phyloP scores from a whole-genome alignment of 176 grass and related monocot species.

The Hordeum marinum region DNA sequence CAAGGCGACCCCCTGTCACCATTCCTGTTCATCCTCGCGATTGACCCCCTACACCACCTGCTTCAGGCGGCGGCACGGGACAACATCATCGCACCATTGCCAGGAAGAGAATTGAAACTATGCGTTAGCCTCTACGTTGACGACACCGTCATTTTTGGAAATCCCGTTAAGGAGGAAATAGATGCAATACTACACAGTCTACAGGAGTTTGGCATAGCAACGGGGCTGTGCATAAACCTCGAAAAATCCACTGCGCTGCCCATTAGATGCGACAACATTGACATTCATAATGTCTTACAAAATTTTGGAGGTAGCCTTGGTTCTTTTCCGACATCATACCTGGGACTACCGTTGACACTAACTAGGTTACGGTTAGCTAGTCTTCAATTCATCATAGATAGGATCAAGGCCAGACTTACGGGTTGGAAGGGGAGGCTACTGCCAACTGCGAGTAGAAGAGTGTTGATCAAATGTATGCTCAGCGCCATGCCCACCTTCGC shows the following conservation, averaged over 20 bases:
- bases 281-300: accelerated
- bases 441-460: too few species aligned
- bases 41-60: not conserved
- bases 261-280: not conserved
- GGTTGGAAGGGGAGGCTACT: too few species aligned
- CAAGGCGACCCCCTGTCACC: not conserved
- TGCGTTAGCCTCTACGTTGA: not conserved
- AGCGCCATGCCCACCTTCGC: too few species aligned
- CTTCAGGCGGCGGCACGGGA: too few species aligned
- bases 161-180: not conserved
- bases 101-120: not conserved
- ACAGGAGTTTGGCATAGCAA: not conserved
- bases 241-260: not conserved
- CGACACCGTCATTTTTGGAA: not conserved
- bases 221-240: not conserved
- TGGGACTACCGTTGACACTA: too few species aligned
- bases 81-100: accelerated
- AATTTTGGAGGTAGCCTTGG: too few species aligned
- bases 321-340: too few species aligned
- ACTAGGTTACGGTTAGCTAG: too few species aligned
- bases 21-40: not conserved
- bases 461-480: too few species aligned
- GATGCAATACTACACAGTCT: not conserved
- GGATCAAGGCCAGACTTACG: too few species aligned
- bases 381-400: too few species aligned